Conservation (phyloP, 202 grass and related monocot species). For the Hordeum pubiflorum region DNA sequence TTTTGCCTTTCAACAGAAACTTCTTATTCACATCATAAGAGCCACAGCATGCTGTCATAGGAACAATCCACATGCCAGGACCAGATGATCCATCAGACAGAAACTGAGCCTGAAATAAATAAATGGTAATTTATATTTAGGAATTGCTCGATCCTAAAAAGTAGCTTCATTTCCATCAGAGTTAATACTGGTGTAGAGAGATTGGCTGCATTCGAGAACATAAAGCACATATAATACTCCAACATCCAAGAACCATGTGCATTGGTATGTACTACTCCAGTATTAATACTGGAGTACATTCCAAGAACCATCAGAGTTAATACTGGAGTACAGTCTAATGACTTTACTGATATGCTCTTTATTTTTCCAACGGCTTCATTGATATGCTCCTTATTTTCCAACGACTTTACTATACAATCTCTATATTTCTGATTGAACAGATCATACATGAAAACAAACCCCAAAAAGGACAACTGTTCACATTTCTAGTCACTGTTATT, state of each 20-base stretch:
- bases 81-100: conserved; percentile 63
- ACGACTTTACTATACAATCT: not conserved
- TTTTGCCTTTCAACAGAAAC: conserved; percentile 69
- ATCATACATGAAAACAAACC: not conserved
- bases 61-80: conserved; percentile 74
- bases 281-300: too few relatives aligned
- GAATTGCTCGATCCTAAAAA: not conserved
- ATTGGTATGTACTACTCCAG: not conserved
- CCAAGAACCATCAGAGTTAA: too few relatives aligned
- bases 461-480: not conserved
- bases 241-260: not conserved
- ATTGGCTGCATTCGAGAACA: not conserved
- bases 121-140: not conserved
- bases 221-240: not conserved
- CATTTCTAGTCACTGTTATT: conserved; percentile 9
- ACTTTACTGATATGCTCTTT: not conserved
- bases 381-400: not conserved
- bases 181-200: not conserved
- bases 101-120: conserved; percentile 63
- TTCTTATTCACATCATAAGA: conserved; percentile 72
- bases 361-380: not conserved
- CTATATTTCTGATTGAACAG: conserved; percentile 5
- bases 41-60: conserved; percentile 65
- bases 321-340: not conserved
- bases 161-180: not conserved